Conservation (phyloP, 2,329 filamentous ascomycete genomes). For the Pyrenophora tritici-repentis region DNA sequence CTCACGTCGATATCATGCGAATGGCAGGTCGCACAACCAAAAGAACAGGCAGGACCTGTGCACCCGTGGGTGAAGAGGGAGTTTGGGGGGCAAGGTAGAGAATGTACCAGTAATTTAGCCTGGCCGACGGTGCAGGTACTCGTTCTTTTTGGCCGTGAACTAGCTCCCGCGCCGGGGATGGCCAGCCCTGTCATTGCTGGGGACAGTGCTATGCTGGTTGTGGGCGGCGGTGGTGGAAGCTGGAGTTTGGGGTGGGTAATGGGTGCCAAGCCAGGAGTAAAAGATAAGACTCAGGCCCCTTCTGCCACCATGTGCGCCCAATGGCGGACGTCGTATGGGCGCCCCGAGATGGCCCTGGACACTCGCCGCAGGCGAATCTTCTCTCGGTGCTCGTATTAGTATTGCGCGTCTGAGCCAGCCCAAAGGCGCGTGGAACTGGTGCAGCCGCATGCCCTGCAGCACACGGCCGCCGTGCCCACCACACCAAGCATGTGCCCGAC, state of each 20-base stretch:
- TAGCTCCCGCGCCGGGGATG: conserved; percentile 44
- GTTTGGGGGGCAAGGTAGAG: conserved; percentile 16
- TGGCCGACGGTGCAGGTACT: conserved; percentile 40
- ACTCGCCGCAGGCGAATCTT: conserved; percentile 13
- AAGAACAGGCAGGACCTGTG: conserved; percentile 28
- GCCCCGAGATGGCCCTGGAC: not conserved
- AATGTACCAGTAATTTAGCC: conserved; percentile 13
- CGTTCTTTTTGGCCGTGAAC: conserved; percentile 37
- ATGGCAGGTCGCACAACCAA: conserved; percentile 30
- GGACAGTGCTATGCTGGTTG: conserved; percentile 22
- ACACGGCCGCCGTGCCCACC: too few relatives aligned
- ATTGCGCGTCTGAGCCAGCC: conserved; percentile 20
- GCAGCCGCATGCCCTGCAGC: conserved; percentile 26
- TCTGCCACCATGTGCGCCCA: conserved; percentile 16
- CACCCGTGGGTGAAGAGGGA: conserved; percentile 29
- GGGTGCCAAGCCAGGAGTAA: conserved; percentile 28
- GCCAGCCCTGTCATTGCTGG: conserved; percentile 32
- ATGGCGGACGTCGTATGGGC: conserved; percentile 22
- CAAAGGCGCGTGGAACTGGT: conserved; percentile 10
- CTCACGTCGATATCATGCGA: conserved; percentile 42
- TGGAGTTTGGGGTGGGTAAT: conserved; percentile 25
- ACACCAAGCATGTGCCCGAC: too few relatives aligned
- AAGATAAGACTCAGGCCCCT: conserved; percentile 32
- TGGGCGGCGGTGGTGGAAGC: conserved; percentile 19
- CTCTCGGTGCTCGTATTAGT: not conserved